Evolutionary conservation across 73 alveolate genomes (phyloP).

Genomic region (Paramecium tetraurelia): DNA sequence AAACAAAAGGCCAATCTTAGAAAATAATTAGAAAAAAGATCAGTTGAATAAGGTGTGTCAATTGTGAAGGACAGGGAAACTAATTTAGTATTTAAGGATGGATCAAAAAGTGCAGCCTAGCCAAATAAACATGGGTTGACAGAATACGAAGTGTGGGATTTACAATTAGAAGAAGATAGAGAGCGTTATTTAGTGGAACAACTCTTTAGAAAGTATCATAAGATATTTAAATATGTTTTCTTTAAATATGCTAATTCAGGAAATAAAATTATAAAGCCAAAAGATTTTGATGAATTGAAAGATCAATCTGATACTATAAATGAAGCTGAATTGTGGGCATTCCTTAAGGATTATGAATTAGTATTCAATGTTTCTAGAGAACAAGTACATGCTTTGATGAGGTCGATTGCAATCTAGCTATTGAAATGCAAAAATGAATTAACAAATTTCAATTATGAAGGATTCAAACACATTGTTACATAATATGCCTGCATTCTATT

Average conservation of each 20-base stretch:
- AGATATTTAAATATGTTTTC: constrained; percentile 69
- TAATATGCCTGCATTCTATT: constrained; percentile 42
- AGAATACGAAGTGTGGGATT: constrained; percentile 59
- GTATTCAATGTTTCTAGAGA: constrained; percentile 65
- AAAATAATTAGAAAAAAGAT: constrained; percentile 72
- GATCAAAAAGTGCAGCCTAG: constrained; percentile 45
- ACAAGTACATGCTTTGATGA: constrained; percentile 59
- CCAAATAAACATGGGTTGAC: constrained; percentile 56
- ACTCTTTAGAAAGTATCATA: constrained; percentile 69
- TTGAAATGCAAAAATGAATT: background rate
- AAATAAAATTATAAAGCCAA: constrained; percentile 61
- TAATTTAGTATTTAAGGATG: constrained; percentile 61
- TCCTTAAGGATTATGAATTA: constrained; percentile 72
- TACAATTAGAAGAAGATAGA: constrained; percentile 78
- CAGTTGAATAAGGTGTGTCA: constrained; percentile 60
- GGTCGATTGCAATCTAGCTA: constrained; percentile 20
- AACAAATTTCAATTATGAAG: constrained; percentile 37
- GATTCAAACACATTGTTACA: background rate
- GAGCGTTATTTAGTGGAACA: constrained; percentile 68
- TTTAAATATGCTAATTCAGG: constrained; percentile 77
- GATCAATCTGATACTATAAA: constrained; percentile 69
- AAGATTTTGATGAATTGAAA: constrained; percentile 65
- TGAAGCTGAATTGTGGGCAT: constrained; percentile 71
- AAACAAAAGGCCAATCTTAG: constrained; percentile 50
- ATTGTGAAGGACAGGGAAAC: constrained; percentile 59